phyloP scores from a whole-genome alignment of 345 rosid species.

The Alliaria petiolata region DNA sequence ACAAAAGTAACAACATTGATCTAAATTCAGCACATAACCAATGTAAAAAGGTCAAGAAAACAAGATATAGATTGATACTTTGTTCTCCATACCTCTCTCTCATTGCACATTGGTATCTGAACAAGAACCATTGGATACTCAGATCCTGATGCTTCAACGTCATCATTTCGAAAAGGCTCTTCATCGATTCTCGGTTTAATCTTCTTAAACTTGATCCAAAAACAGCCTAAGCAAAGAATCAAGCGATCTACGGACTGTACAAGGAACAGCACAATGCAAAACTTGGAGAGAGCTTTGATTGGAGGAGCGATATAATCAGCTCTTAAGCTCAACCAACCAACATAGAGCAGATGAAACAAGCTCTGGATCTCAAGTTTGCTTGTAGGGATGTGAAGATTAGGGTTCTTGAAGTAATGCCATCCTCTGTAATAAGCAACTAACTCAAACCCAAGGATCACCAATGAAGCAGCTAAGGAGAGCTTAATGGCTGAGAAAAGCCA shows the following conservation, averaged over 20 bases:
- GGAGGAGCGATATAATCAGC: slow-evolving; percentile 70
- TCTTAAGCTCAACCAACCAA: slow-evolving; percentile 54
- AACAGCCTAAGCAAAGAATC: slow-evolving; percentile 67
- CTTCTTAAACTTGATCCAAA: slow-evolving; percentile 67
- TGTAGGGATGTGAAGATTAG: slow-evolving; percentile 52
- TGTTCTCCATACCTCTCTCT: slow-evolving; percentile 54
- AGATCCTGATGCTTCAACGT: slow-evolving; percentile 43
- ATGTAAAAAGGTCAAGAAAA: not conserved
- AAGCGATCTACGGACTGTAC: slow-evolving; percentile 72
- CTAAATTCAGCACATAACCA: not conserved
- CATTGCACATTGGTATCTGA: slow-evolving; percentile 88
- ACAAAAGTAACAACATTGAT: not conserved
- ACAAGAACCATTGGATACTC: slow-evolving; percentile 81
- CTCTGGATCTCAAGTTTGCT: slow-evolving; percentile 49
- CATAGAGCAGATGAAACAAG: slow-evolving; percentile 53
- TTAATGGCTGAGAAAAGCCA: slow-evolving; percentile 53
- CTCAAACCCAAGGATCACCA: slow-evolving; percentile 59
- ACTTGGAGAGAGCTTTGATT: slow-evolving; percentile 53
- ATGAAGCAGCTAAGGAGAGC: slow-evolving; percentile 46
- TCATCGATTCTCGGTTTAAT: slow-evolving; percentile 53
- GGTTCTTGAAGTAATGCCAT: slow-evolving; percentile 68
- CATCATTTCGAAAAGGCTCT: slow-evolving; percentile 46
- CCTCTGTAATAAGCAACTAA: slow-evolving; percentile 64
- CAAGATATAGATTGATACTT: slow-evolving; percentile 8
- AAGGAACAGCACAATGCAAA: slow-evolving; percentile 67